Base-by-base conservation (phyloP, 139 green algal species). In the Marvania coccoides region DNA sequence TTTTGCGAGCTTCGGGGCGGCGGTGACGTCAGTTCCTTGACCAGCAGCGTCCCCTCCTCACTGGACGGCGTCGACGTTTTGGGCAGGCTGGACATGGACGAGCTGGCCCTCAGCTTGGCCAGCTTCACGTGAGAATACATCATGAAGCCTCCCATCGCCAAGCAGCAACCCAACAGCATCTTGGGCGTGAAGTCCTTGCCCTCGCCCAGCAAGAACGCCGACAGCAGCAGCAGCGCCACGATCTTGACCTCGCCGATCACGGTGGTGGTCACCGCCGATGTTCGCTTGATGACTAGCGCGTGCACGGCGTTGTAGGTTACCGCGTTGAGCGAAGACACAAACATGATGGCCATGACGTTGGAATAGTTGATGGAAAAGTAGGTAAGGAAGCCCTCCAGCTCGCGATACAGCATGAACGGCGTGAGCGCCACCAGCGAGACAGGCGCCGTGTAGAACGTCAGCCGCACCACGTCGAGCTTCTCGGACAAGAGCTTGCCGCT, bases 391-490 rank as follows among this genome's bases (percentile, higher is more conserved):
- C 8, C 10, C 5, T 29, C 48, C 6, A 61, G 28, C 63, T 88
- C 72, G n/a, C 47, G 72, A n/a, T 66, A 42, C 9, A 34, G 64
- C 55, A 75, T 83, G 69, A 90, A 86, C 2, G 85, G 85, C 3
- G 74, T 9, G 8, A 90, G 70, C 61, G 79, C 71, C 8, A 63
- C 3, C 2, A 73, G 54, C 2, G 76, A 81, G 15, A 93, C 56
- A 2, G 87, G 87, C 8, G 87, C 80, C 12, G 83, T 88, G 79
- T 91, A 93, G 64, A 91, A 93, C 8, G 85, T 88, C 9, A 93
- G 74, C 9, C 76, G 70, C 54, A 88, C 57, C 19, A 88, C 85
- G 63, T 91, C 79, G 59, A 91, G 53, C 75, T 87, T 86, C 62
- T 91, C 82, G 14, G 61, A 76, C 6, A 83, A 54, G 1, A 86